Evolutionary conservation across 768 basidiomycete species (phyloP).

Genomic region (Hirschioporus abietinus): DNA sequence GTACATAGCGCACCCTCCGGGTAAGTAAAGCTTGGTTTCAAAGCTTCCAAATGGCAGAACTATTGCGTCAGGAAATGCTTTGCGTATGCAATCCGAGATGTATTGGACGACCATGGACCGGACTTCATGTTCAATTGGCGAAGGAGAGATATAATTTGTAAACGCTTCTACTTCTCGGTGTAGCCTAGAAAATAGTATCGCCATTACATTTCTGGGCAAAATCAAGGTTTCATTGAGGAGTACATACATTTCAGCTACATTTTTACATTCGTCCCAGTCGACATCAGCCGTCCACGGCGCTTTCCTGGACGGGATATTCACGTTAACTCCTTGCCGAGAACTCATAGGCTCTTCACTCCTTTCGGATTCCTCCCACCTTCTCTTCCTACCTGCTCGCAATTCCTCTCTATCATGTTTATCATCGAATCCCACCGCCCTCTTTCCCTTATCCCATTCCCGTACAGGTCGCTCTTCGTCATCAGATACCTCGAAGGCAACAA

Average conservation of each 20-base stretch:
- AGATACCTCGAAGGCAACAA: constrained; percentile 23
- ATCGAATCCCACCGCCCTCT: constrained; percentile 13
- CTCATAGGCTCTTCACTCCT: neutral
- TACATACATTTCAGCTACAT: constrained; percentile 81
- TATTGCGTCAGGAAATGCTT: constrained; percentile 71
- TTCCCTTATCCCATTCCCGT: constrained; percentile 23
- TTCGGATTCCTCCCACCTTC: constrained; percentile 22
- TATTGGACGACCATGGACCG: constrained; percentile 66
- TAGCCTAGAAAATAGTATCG: constrained; percentile 44
- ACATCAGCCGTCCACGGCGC: constrained; percentile 62
- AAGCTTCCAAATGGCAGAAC: constrained; percentile 90
- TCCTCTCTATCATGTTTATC: constrained; percentile 37
- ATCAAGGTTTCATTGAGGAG: neutral
- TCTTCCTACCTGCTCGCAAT: constrained; percentile 48
- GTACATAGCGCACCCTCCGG: constrained; percentile 64
- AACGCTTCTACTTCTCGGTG: constrained; percentile 85
- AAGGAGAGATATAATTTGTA: constrained; percentile 82
- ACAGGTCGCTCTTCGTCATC: constrained; percentile 17
- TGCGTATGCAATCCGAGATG: constrained; percentile 59
- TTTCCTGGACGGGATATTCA: constrained; percentile 47
- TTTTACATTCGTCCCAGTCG: constrained; percentile 67
- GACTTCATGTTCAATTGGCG: constrained; percentile 78
- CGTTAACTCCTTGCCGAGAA: constrained; percentile 1
- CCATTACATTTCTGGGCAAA: neutral
- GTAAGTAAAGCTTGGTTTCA: constrained; percentile 90